Evolutionary conservation across 192 early-diverging fungal species (phyloP), one percentile per base, ranked within the genome.

Genomic region (Dimargaris xerosporica): DNA sequence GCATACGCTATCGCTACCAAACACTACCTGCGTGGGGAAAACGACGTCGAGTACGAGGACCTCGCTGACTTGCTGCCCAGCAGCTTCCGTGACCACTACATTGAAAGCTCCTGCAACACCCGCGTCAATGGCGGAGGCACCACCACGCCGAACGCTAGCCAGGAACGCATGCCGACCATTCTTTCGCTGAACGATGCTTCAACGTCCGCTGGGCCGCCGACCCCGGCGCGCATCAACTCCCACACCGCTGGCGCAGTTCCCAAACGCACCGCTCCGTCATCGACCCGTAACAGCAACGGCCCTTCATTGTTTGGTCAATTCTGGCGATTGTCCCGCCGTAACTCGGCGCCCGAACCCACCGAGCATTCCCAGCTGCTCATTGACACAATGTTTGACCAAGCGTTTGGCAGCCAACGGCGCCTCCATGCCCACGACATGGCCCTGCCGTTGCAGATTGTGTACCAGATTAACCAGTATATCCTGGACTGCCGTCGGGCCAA

Each of bases 1-100:
- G 81, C 79, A 0, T 82, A 75, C 64, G 78, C 73, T 0, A 67
- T 79, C 1, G 66, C 80, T 0, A 76, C 77, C 23, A 82, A 80
- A 29, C 80, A 80, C 65, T 77, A 82, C 62, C 71, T 85, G 10
- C 67, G 86, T 0, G 71, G 70, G 23, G 86, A 88, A 64, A 70
- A 74, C 55, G 83, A 80, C 0, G 65, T 73, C 34, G 69, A 80
- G 41, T 81, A 79, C 41, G 73, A 80, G 66, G 83, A 83, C 67
- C 67, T 84, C 2, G 71, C 81, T 39, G 70, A 73, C 47, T 66
- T 85, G 15, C 65, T 83, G 41, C 80, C 78, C 5, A 71, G 85
- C 2, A 66, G 77, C 42, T 81, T 65, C 63, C 29, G 65, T 42
- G 58, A 69, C 21, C 67, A 64, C n/a, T 71, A 71, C 64, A 64